phyloP scores from a whole-genome alignment of 768 basidiomycete genomes.

The Tulasnella sp. region DNA sequence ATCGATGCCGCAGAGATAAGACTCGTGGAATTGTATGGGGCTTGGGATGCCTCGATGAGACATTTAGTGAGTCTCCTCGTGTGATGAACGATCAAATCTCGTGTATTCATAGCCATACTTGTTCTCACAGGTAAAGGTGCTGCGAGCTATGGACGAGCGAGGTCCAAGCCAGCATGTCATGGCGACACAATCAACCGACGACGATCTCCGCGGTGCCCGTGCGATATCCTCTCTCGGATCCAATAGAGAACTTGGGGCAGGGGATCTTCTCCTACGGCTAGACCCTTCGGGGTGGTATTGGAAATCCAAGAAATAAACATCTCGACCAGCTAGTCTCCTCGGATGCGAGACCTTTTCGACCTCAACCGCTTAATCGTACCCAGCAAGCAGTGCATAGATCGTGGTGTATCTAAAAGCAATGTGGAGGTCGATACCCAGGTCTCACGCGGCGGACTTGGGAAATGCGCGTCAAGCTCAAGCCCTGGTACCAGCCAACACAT shows the following conservation, averaged over 20 bases:
- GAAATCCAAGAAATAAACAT: not conserved
- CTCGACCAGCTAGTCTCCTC: too few relatives aligned
- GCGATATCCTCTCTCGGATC: not conserved
- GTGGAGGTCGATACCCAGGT: too few relatives aligned
- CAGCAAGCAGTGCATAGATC: too few relatives aligned
- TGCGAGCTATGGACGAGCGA: not conserved
- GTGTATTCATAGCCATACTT: too few relatives aligned
- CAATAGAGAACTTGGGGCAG: not conserved
- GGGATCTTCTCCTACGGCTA: not conserved
- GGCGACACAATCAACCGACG: not conserved
- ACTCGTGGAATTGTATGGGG: not conserved
- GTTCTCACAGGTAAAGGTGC: not conserved
- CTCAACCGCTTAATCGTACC: too few relatives aligned
- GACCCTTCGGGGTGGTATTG: not conserved
- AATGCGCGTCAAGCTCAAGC: too few relatives aligned
- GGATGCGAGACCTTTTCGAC: too few relatives aligned
- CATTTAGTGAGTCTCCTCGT: not conserved
- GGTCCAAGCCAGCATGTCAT: not conserved
- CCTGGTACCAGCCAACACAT: too few relatives aligned
- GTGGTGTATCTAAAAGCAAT: too few relatives aligned
- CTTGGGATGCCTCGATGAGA: not conserved
- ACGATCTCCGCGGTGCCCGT: not conserved
- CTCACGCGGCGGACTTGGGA: too few relatives aligned
- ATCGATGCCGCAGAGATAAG: not conserved
- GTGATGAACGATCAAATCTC: too few relatives aligned